Conservation (phyloP, 768 basidiomycete genomes). For the Lentinus tigrinus region DNA sequence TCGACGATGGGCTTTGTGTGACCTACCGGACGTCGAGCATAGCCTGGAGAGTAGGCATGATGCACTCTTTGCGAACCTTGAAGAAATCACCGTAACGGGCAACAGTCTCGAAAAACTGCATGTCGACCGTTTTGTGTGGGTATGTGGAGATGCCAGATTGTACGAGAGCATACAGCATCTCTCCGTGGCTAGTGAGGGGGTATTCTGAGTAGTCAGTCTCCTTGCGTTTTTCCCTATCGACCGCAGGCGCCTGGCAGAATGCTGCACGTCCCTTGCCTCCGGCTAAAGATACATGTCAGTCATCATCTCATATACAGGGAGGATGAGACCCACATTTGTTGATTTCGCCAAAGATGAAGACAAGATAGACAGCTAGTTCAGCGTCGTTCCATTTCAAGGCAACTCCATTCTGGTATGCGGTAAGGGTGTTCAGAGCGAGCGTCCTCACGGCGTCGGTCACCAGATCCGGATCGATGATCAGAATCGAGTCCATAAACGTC, state of each 20-base stretch:
- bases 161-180: slow-evolving; percentile 83
- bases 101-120: slow-evolving; percentile 92
- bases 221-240: slow-evolving; percentile 67
- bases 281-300: slow-evolving; percentile 34
- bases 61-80: slow-evolving; percentile 87
- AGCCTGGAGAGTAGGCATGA: slow-evolving; percentile 82
- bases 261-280: slow-evolving; percentile 81
- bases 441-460: slow-evolving; percentile 76
- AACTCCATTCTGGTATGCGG: slow-evolving; percentile 61
- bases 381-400: slow-evolving; percentile 87
- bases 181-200: slow-evolving; percentile 86
- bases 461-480: slow-evolving; percentile 81
- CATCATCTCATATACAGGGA: neutral
- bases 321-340: slow-evolving; percentile 67
- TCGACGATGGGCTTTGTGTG: neutral
- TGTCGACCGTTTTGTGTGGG: slow-evolving; percentile 78
- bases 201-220: slow-evolving; percentile 72
- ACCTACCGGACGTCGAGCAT: slow-evolving; percentile 82
- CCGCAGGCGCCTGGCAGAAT: slow-evolving; percentile 74
- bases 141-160: slow-evolving; percentile 79
- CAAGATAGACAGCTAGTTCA: slow-evolving; percentile 89
- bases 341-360: slow-evolving; percentile 93
- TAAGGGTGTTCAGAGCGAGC: slow-evolving; percentile 73
- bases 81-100: slow-evolving; percentile 97
- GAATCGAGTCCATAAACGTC: slow-evolving; percentile 82